Base-by-base conservation (phyloP, 805 yeast genomes). In the Saturnispora bothae region DNA sequence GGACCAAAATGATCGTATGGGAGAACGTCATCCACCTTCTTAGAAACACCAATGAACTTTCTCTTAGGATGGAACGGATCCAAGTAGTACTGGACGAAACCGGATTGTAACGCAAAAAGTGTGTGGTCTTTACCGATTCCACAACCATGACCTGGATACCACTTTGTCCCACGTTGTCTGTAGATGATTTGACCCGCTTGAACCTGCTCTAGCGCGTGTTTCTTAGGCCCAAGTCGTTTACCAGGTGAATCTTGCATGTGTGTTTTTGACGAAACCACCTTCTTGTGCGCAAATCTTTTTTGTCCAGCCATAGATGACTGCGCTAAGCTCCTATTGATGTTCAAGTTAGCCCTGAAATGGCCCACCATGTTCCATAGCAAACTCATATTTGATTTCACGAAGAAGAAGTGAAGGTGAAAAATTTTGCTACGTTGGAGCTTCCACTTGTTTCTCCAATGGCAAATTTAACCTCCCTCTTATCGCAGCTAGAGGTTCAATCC, bases 1-100 rank as follows among this genome's bases (percentile, higher is more conserved):
- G 97, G 96, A n/a, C 68, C 80, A 59, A 88, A 89, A 58, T 92
- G 97, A 5, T 89, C 83, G 13, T 84, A 76, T 30, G 98, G 98
- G 27, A 89, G 69, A 43, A 66, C 63, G 26, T 72, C 60, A 2
- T 77, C 81, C 42, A 69, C 68, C 28, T 63, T 64, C 36, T 92
- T 67, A 0, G 95, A 86, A 28, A 92, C 77, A 28, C 98, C 98
- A 46, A 86, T 82, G 54, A 83, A 84, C 54, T 78, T 81, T 55
- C 96, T 76, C 56, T 76, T 74, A 31, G 97, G 96, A 54, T 92
- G 97, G 69, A 92, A 92, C 4, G 98, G 97, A 64, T 92, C 96
- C 43, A 79, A 64, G 60, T 92, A 92, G 61, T 74, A 92, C 46
- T 94, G 73, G 22, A 89, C 96, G 57, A 66, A 85, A 19, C 98